Evolutionary conservation across 371 early-diverging fungal genomes (phyloP).

Genomic region (Umbelopsis sp.): DNA sequence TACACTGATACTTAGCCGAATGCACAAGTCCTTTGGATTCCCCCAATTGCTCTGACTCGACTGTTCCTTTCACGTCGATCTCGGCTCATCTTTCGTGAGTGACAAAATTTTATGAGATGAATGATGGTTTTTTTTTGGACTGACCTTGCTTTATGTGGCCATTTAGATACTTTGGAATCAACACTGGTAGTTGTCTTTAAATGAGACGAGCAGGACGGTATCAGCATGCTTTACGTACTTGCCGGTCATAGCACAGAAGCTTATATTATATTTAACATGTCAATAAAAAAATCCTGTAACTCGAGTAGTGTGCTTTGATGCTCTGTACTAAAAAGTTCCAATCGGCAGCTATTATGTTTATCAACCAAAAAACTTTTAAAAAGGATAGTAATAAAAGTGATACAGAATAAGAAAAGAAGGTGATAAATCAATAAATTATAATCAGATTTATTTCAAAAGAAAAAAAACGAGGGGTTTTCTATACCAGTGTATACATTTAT

Average conservation of each 20-base stretch:
- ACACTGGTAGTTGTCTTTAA: slow-evolving; percentile 19
- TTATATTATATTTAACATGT: too few relatives aligned
- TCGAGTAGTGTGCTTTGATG: too few relatives aligned
- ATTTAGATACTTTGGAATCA: slow-evolving; percentile 25
- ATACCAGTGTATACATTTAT: too few relatives aligned
- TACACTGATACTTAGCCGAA: background rate
- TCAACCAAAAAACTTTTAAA: too few relatives aligned
- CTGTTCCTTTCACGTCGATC: background rate
- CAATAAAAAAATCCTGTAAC: too few relatives aligned
- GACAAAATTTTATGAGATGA: background rate
- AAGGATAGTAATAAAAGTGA: too few relatives aligned
- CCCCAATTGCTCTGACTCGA: slow-evolving; percentile 3
- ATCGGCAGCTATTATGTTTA: too few relatives aligned
- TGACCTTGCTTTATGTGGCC: background rate
- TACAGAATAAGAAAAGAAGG: too few relatives aligned
- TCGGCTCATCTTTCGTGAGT: slow-evolving; percentile 2
- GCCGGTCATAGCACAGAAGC: background rate
- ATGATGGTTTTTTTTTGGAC: background rate
- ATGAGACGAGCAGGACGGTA: background rate
- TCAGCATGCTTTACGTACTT: background rate
- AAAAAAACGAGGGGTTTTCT: too few relatives aligned
- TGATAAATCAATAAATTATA: too few relatives aligned
- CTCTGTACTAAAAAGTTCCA: background rate
- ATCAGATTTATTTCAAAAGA: too few relatives aligned
- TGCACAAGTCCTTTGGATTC: slow-evolving; percentile 1